These are phyloP conservation scores for Citrullus amarus DNA, from an alignment of 306 rosid genomes.

Conservation along the genomic window DNA sequence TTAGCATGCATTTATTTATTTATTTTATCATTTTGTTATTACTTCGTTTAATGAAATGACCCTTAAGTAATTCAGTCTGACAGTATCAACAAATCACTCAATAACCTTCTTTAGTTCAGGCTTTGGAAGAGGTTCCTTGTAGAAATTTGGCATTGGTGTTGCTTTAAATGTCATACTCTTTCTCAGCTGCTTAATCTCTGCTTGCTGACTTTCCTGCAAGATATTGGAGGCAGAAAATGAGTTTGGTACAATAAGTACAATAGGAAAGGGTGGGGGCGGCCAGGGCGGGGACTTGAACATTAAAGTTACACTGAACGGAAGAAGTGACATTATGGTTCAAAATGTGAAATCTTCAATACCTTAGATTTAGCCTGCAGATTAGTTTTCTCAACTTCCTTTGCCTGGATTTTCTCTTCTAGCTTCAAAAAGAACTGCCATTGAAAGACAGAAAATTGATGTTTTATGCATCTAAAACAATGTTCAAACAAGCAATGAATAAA, in stretches of 20 bases:
- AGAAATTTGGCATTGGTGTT: constrained; percentile 88
- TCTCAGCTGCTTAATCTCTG: constrained; percentile 79
- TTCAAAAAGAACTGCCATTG: constrained; percentile 65
- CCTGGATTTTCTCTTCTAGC: constrained; percentile 90
- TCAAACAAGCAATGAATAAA: not conserved
- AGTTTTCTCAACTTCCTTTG: constrained; percentile 74
- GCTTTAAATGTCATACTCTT: constrained; percentile 79
- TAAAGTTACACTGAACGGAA: not conserved
- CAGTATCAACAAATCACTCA: not conserved
- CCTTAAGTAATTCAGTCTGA: not conserved
- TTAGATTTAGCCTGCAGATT: constrained; percentile 71
- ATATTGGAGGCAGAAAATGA: constrained; percentile 1
- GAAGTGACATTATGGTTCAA: not conserved
- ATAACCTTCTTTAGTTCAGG: constrained; percentile 78
- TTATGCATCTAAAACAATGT: not conserved
- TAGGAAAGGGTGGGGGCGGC: not conserved
- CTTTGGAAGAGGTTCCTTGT: constrained; percentile 86
- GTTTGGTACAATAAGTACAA: not conserved
- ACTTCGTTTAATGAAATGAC: not conserved
- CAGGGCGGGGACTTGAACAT: not conserved
- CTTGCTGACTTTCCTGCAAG: constrained; percentile 68
- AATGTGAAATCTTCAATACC: constrained; percentile 25
- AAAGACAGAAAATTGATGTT: not conserved
- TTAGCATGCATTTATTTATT: not conserved
- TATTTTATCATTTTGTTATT: not conserved